Conservation (phyloP, 2,329 filamentous ascomycete species). For the Botrytis byssoidea region DNA sequence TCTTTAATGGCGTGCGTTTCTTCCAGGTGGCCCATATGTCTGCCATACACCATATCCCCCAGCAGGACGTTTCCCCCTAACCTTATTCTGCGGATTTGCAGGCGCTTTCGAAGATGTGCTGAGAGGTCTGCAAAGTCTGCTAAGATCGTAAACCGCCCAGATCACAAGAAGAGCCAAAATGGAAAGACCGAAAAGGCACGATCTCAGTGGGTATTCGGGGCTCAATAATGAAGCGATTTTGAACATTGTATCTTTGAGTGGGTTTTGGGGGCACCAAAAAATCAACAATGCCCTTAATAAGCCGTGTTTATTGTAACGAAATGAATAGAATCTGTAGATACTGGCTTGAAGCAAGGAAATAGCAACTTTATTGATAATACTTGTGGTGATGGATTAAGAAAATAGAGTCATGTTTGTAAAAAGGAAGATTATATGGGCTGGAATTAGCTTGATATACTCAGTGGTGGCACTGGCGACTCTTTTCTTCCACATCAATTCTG, state of each 20-base stretch:
- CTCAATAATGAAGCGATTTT: neutral
- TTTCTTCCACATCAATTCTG: neutral
- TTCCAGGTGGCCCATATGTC: neutral
- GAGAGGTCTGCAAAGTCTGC: too few relatives aligned
- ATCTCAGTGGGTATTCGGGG: neutral
- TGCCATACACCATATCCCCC: neutral
- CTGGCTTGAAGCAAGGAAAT: neutral
- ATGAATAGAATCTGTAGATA: neutral
- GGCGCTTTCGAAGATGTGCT: neutral
- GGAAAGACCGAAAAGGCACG: neutral
- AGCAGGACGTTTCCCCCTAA: accelerated
- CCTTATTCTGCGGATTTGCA: neutral
- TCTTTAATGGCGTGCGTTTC: neutral
- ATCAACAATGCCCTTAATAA: neutral
- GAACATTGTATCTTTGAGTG: neutral
- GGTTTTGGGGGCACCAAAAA: neutral
- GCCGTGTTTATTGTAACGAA: neutral
- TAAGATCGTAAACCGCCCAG: neutral
- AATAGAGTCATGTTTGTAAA: neutral
- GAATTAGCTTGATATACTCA: neutral
- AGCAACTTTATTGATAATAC: neutral
- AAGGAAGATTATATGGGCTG: neutral
- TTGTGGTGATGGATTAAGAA: neutral
- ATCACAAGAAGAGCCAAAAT: neutral
- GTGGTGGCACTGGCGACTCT: neutral